Conservation (phyloP, 768 basidiomycete species). For the Kwoniella newhampshirensis region DNA sequence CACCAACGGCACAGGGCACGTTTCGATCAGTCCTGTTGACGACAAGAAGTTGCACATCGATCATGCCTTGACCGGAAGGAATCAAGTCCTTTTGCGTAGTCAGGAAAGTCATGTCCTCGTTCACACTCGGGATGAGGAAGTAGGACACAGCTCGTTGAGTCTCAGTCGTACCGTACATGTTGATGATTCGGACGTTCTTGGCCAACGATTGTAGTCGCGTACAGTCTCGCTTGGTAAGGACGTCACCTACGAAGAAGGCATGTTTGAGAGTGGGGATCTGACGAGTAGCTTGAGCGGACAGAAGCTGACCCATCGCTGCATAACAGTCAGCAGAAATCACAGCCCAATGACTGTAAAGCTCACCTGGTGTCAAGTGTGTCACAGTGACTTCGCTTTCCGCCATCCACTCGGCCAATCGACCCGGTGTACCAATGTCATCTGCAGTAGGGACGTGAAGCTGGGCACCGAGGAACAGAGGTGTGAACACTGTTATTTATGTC, state of each 20-base stretch:
- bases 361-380: conserved; percentile 87
- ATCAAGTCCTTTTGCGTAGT: conserved; percentile 95
- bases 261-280: conserved; percentile 82
- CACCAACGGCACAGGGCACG: conserved; percentile 86
- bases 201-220: conserved; percentile 89
- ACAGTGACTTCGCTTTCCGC: conserved; percentile 82
- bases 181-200: conserved; percentile 87
- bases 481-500: conserved; percentile 71
- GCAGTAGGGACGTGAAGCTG: conserved; percentile 92
- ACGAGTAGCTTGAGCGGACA: conserved; percentile 77
- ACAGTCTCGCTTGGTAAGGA: conserved; percentile 97
- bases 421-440: conserved; percentile 95
- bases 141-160: conserved; percentile 98
- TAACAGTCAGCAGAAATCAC: background rate
- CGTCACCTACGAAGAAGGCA: conserved; percentile 99
- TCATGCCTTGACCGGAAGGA: conserved; percentile 96
- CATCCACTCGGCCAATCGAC: conserved; percentile 98
- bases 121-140: conserved; percentile 82
- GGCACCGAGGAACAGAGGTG: conserved; percentile 95
- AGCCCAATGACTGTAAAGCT: conserved; percentile 5
- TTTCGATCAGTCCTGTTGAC: conserved; percentile 85
- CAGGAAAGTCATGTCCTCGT: conserved; percentile 83
- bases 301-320: conserved; percentile 91
- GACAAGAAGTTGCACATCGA: conserved; percentile 93
- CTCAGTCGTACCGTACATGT: conserved; percentile 99